phyloP scores from a whole-genome alignment of 2,329 filamentous ascomycete genomes.

The Claviceps sp. region DNA sequence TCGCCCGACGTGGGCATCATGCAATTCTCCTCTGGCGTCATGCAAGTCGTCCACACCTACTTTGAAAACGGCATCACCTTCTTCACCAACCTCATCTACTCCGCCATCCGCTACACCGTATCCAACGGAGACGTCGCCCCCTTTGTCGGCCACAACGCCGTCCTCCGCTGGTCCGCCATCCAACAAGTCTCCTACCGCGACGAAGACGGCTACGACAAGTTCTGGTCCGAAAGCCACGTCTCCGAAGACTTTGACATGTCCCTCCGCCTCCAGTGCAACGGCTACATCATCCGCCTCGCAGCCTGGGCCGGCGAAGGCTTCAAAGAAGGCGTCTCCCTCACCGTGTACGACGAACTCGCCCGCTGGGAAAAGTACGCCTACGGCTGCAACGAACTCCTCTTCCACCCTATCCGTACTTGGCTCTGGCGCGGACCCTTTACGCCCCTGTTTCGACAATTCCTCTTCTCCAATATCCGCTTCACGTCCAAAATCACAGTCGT shows the following conservation, averaged over 20 bases:
- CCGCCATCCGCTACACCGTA: conserved; percentile 64
- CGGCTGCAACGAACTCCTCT: conserved; percentile 70
- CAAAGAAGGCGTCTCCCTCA: conserved; percentile 72
- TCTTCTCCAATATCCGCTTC: conserved; percentile 59
- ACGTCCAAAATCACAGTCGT: conserved; percentile 65
- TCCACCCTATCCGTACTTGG: conserved; percentile 67
- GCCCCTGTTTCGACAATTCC: conserved; percentile 60
- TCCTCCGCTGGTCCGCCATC: conserved; percentile 62
- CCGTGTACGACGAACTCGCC: conserved; percentile 71
- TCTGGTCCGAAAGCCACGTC: conserved; percentile 69
- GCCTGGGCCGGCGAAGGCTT: conserved; percentile 65
- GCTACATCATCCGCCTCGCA: conserved; percentile 60
- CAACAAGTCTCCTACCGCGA: conserved; percentile 60
- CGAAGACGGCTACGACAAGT: conserved; percentile 61
- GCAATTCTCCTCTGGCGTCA: conserved; percentile 65
- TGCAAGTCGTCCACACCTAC: conserved; percentile 64
- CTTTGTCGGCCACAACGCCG: conserved; percentile 70
- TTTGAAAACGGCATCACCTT: conserved; percentile 59
- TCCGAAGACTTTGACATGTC: conserved; percentile 78
- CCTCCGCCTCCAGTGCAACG: conserved; percentile 56
- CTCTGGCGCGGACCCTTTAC: conserved; percentile 62
- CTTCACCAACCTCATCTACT: conserved; percentile 64
- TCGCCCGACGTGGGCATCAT: conserved; percentile 67
- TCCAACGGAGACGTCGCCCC: conserved; percentile 65
- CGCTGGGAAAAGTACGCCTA: conserved; percentile 84